Percentiles rank a stretch among this genome's conserved stretches.
Conservation (phyloP, 2,329 filamentous ascomycete genomes). For the Aspergillus ochraceoroseus region DNA sequence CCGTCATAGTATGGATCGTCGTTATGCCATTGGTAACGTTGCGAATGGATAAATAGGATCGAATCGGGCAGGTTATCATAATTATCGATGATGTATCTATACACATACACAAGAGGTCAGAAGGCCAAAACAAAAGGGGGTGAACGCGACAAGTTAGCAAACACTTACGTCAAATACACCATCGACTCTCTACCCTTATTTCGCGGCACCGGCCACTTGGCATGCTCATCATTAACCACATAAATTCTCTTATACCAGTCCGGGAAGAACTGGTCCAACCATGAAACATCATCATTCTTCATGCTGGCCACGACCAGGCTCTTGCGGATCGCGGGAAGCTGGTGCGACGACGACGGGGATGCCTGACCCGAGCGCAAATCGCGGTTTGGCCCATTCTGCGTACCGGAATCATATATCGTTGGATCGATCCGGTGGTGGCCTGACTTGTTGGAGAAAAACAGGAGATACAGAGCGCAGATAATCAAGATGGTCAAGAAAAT, state of each 20-base stretch:
- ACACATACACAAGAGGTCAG: neutral
- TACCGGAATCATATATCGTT: slow-evolving; percentile 12
- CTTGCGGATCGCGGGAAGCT: slow-evolving; percentile 22
- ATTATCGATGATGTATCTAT: slow-evolving; percentile 43
- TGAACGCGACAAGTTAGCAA: too few species aligned
- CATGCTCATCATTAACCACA: slow-evolving; percentile 49
- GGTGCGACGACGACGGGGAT: slow-evolving; percentile 19
- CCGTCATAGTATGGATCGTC: slow-evolving; percentile 52
- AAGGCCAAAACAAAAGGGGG: neutral
- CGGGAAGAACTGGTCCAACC: slow-evolving; percentile 38
- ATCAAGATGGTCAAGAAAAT: slow-evolving; percentile 34
- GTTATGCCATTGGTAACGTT: slow-evolving; percentile 47
- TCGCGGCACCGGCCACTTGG: slow-evolving; percentile 46
- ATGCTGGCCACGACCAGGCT: slow-evolving; percentile 41
- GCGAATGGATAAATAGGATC: slow-evolving; percentile 42
- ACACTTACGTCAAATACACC: slow-evolving; percentile 44
- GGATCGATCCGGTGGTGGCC: slow-evolving; percentile 10
- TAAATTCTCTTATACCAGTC: slow-evolving; percentile 54
- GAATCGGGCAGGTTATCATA: slow-evolving; percentile 40
- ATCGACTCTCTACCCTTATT: slow-evolving; percentile 45
- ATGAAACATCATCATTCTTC: slow-evolving; percentile 38
- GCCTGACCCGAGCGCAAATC: slow-evolving; percentile 19
- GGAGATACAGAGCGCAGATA: slow-evolving; percentile 31
- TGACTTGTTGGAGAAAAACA: slow-evolving; percentile 29
- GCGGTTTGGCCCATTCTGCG: slow-evolving; percentile 12